These are phyloP conservation scores for Rachicladosporium sp. DNA, from an alignment of 2,329 filamentous ascomycete species.

Conservation along the genomic window DNA sequence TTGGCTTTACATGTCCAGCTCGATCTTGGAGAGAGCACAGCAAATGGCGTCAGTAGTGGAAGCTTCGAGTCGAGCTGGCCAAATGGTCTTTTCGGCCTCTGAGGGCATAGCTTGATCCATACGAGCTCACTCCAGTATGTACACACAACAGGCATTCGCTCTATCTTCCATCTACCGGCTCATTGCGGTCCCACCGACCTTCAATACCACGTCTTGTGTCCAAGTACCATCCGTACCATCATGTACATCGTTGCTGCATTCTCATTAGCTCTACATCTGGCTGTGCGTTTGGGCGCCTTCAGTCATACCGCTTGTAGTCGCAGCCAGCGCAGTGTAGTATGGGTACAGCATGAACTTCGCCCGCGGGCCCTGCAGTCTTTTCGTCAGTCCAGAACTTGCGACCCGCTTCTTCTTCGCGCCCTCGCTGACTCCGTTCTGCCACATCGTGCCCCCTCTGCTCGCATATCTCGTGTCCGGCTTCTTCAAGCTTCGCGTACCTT, in stretches of 20 bases:
- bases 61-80: too few relatives aligned
- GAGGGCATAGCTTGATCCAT: too few relatives aligned
- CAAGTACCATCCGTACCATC: constrained; percentile 58
- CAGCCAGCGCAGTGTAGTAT: constrained; percentile 45
- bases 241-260: constrained; percentile 48
- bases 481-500: constrained; percentile 47
- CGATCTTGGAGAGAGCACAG: too few relatives aligned
- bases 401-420: background rate
- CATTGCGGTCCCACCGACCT: too few relatives aligned
- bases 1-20: too few relatives aligned
- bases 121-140: too few relatives aligned
- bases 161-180: too few relatives aligned
- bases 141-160: too few relatives aligned
- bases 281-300: background rate
- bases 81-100: too few relatives aligned
- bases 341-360: constrained; percentile 54
- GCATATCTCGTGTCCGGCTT: background rate
- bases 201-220: constrained; percentile 64
- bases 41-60: too few relatives aligned
- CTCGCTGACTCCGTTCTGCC: background rate
- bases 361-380: constrained; percentile 43
- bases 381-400: constrained; percentile 8
- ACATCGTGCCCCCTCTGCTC: background rate
- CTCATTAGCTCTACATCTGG: constrained; percentile 2
- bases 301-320: constrained; percentile 41